Conservation (phyloP, 2,329 filamentous ascomycete species). For the Orbilia blumenaviensis region DNA sequence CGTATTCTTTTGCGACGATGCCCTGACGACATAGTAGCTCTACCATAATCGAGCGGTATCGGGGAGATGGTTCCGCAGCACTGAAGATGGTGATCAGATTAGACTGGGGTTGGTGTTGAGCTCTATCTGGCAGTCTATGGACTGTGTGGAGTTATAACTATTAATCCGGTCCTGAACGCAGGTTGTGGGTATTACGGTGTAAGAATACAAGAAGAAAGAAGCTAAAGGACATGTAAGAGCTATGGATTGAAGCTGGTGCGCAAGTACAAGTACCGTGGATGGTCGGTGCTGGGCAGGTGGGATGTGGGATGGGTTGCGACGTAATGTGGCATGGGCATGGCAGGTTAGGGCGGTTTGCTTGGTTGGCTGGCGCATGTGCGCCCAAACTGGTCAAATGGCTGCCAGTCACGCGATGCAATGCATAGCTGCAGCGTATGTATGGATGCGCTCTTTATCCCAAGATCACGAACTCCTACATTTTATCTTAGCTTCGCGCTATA, state of each 20-base stretch:
- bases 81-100: not conserved
- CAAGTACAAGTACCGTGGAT: not conserved
- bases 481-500: not conserved
- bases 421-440: not conserved
- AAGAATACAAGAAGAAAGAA: not conserved
- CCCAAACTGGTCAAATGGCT: slow-evolving; percentile 30
- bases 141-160: not conserved
- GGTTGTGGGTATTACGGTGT: not conserved
- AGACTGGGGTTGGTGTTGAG: not conserved
- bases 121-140: not conserved
- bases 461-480: not conserved
- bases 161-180: not conserved
- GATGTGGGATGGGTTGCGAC: slow-evolving; percentile 7
- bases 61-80: not conserved
- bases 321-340: slow-evolving; percentile 12
- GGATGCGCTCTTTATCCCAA: not conserved
- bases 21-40: slow-evolving; percentile 44
- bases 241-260: not conserved
- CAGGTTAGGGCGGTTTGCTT: not conserved
- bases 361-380: slow-evolving; percentile 25
- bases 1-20: slow-evolving; percentile 42
- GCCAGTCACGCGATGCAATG: slow-evolving; percentile 30
- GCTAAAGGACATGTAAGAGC: not conserved
- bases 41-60: slow-evolving; percentile 28
- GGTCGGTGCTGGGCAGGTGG: not conserved